Percentiles rank a stretch among this genome's conserved stretches.
Evolutionary conservation across 768 basidiomycete species (phyloP).

Genomic region (Boletus rex-veris): DNA sequence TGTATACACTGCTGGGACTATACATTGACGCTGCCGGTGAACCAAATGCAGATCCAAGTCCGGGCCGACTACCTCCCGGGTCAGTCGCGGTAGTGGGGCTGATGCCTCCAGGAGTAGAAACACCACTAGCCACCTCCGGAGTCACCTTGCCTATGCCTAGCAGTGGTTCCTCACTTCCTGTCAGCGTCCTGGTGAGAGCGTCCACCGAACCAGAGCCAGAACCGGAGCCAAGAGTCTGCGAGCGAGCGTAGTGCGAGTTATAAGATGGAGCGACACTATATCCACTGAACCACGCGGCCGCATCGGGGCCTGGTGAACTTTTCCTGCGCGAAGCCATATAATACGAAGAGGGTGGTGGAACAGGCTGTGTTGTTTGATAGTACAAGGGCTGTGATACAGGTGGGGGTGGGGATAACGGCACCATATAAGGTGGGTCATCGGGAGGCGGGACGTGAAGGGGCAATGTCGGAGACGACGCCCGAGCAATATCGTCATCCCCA

Average conservation of each 20-base stretch:
- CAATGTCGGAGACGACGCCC: slow-evolving; percentile 24
- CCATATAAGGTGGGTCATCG: slow-evolving; percentile 15
- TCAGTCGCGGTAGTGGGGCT: slow-evolving; percentile 5
- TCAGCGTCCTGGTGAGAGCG: slow-evolving; percentile 26
- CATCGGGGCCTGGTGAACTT: slow-evolving; percentile 30
- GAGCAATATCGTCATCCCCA: slow-evolving; percentile 9
- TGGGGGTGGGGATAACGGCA: slow-evolving; percentile 27
- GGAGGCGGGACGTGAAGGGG: slow-evolving; percentile 13
- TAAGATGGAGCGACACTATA: slow-evolving; percentile 24
- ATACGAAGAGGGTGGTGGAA: slow-evolving; percentile 30
- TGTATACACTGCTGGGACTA: slow-evolving; percentile 14
- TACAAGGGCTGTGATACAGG: neutral
- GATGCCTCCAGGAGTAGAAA: slow-evolving; percentile 6
- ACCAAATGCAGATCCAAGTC: slow-evolving; percentile 32
- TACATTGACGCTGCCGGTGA: slow-evolving; percentile 22
- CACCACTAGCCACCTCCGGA: slow-evolving; percentile 5
- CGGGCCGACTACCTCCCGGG: slow-evolving; percentile 5
- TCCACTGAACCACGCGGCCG: slow-evolving; percentile 25
- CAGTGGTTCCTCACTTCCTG: slow-evolving; percentile 31
- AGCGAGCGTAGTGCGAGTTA: slow-evolving; percentile 26
- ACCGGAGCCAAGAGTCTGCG: slow-evolving; percentile 28
- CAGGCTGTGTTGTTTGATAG: slow-evolving; percentile 8
- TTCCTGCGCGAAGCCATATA: slow-evolving; percentile 10
- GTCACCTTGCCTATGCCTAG: slow-evolving; percentile 15
- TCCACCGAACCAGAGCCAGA: slow-evolving; percentile 26